Conservation (phyloP, 805 yeast species). For the Saturnispora kantuleensis region DNA sequence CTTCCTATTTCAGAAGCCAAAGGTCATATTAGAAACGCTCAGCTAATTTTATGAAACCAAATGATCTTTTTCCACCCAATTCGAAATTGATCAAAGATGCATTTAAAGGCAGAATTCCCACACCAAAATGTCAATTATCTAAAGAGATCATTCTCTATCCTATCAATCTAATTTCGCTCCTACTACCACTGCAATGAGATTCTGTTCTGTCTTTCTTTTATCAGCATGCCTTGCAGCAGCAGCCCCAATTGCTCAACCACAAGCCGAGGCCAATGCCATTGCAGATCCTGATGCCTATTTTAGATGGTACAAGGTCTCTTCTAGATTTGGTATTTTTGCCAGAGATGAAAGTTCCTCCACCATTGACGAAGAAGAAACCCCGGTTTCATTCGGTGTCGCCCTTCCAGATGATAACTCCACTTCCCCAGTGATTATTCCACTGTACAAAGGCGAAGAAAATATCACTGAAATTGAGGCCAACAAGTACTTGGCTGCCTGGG, state of each 20-base stretch:
- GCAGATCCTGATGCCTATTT: constrained; percentile 1
- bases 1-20: not conserved
- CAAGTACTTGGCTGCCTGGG: constrained; percentile 1
- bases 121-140: not conserved
- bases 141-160: not conserved
- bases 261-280: constrained; percentile 2
- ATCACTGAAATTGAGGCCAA: constrained; percentile 6
- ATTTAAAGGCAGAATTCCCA: not conserved
- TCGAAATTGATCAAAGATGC: too few relatives aligned
- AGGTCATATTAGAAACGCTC: not conserved
- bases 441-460: constrained; percentile 5
- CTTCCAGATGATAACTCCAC: constrained; percentile 5
- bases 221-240: constrained; percentile 1
- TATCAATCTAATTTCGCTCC: not conserved
- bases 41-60: not conserved
- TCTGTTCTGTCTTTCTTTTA: constrained; percentile 4
- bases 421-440: constrained; percentile 4
- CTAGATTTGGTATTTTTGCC: constrained; percentile 8
- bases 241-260: constrained; percentile 7
- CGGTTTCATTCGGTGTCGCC: constrained; percentile 6
- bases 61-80: too few relatives aligned
- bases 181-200: constrained; percentile 1
- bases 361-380: constrained; percentile 1
- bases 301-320: constrained; percentile 7
- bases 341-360: constrained; percentile 1